A percentile compares a stretch with the other conserved stretches of the same genome.
These are phyloP conservation scores for Closterium sp. DNA, from an alignment of 139 green algal species.

Conservation along the genomic window DNA sequence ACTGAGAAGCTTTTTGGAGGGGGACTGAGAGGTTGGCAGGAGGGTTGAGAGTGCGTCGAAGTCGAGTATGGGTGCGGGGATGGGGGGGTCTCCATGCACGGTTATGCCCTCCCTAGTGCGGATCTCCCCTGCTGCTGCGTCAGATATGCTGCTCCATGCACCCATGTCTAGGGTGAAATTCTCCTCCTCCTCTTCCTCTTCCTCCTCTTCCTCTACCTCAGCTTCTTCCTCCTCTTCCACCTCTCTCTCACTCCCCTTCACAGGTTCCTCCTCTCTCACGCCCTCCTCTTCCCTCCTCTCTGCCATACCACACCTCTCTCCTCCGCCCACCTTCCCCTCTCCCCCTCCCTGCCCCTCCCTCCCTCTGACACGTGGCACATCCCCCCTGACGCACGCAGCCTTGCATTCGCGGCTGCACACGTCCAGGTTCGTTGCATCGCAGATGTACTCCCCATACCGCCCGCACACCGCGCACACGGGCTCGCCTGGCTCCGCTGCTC, in stretches of 20 bases:
- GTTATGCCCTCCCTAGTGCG: neutral
- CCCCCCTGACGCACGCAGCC: neutral
- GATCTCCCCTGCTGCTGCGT: neutral
- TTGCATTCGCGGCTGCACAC: conserved; percentile 46
- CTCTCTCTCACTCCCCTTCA: neutral
- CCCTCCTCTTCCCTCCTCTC: neutral
- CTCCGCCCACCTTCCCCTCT: neutral
- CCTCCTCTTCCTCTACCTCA: neutral
- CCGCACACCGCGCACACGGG: conserved; percentile 22
- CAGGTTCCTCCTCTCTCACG: neutral
- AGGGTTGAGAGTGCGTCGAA: neutral
- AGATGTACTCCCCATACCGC: conserved; percentile 36
- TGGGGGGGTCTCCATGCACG: neutral
- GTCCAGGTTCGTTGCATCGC: conserved; percentile 33
- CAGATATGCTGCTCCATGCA: neutral
- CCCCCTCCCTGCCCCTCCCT: neutral
- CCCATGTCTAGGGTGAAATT: neutral
- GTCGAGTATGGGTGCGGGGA: neutral
- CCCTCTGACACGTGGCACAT: neutral
- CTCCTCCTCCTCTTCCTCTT: neutral
- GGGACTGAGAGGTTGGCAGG: too few species aligned
- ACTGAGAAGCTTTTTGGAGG: too few species aligned
- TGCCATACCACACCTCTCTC: neutral
- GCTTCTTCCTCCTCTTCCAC: neutral
- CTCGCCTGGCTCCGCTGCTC: conserved; percentile 20